Conservation (phyloP, 345 rosid genomes). For the Ricinus communis region DNA sequence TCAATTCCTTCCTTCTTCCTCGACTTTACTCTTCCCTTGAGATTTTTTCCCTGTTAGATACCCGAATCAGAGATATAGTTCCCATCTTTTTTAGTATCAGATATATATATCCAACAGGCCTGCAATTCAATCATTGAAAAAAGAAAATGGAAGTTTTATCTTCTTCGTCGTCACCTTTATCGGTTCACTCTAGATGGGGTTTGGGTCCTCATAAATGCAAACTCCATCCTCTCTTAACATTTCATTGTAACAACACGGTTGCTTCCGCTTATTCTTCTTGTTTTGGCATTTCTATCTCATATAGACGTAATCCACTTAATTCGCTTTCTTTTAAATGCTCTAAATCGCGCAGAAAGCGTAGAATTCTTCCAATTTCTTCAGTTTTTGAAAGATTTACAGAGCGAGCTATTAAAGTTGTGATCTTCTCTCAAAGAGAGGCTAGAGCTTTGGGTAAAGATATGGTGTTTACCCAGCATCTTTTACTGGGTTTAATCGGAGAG, state of each 20-base stretch:
- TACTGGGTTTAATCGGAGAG: slow-evolving; percentile 72
- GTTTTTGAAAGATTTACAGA: slow-evolving; percentile 91
- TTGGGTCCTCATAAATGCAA: slow-evolving; percentile 21
- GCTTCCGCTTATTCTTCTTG: slow-evolving; percentile 53
- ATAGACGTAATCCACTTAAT: slow-evolving; percentile 21
- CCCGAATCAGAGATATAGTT: background rate
- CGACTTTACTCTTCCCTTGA: background rate
- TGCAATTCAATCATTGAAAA: background rate
- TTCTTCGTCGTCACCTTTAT: slow-evolving; percentile 57
- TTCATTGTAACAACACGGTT: slow-evolving; percentile 28
- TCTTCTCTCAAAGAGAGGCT: slow-evolving; percentile 87
- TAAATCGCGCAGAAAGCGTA: slow-evolving; percentile 37
- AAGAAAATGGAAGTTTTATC: slow-evolving; percentile 53
- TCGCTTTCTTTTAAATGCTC: slow-evolving; percentile 20
- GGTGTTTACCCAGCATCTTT: slow-evolving; percentile 82
- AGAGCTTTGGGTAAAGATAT: slow-evolving; percentile 67
- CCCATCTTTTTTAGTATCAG: background rate
- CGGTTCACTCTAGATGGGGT: slow-evolving; percentile 48
- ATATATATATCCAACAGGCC: background rate
- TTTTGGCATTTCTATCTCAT: slow-evolving; percentile 54
- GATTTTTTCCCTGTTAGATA: slow-evolving; percentile 6
- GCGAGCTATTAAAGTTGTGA: slow-evolving; percentile 71
- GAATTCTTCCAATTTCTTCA: slow-evolving; percentile 51
- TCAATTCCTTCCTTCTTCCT: slow-evolving; percentile 21
- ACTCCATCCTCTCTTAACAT: slow-evolving; percentile 16